A percentile compares a stretch with the other conserved stretches of the same genome.
Evolutionary conservation across 345 rosid species (phyloP).

Genomic region (Citrus inodora): DNA sequence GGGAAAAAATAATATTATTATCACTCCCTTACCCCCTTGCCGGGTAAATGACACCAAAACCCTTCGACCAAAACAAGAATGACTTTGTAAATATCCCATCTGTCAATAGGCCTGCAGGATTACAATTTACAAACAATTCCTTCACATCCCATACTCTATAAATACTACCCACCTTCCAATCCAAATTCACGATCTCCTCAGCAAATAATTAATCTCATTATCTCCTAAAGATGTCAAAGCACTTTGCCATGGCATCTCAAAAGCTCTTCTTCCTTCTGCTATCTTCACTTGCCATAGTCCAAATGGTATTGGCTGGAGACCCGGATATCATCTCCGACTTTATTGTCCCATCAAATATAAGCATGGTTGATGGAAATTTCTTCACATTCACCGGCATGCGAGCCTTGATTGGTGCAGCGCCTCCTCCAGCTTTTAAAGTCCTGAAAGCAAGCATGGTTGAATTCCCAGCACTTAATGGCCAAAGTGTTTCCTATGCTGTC

Average conservation of each 20-base stretch:
- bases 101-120: constrained; percentile 11
- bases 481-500: constrained; percentile 38
- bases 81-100: constrained; percentile 16
- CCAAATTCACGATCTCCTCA: neutral
- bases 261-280: constrained; percentile 15
- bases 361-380: constrained; percentile 16
- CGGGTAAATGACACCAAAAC: neutral
- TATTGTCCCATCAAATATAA: constrained; percentile 12
- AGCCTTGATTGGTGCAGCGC: neutral
- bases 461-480: constrained; percentile 36
- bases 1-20: too few relatives aligned
- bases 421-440: constrained; percentile 17
- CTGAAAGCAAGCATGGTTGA: constrained; percentile 26
- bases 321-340: constrained; percentile 37
- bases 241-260: constrained; percentile 13
- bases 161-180: neutral
- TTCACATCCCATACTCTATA: neutral
- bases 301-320: constrained; percentile 25
- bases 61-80: neutral
- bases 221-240: neutral
- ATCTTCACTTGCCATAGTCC: constrained; percentile 15
- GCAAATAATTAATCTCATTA: neutral
- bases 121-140: too few relatives aligned
- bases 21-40: neutral
- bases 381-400: constrained; percentile 37